A percentile compares a stretch with the other conserved stretches of the same genome.
Conservation (phyloP, 352 stramenopile species). For the Blastocystis sp. region DNA sequence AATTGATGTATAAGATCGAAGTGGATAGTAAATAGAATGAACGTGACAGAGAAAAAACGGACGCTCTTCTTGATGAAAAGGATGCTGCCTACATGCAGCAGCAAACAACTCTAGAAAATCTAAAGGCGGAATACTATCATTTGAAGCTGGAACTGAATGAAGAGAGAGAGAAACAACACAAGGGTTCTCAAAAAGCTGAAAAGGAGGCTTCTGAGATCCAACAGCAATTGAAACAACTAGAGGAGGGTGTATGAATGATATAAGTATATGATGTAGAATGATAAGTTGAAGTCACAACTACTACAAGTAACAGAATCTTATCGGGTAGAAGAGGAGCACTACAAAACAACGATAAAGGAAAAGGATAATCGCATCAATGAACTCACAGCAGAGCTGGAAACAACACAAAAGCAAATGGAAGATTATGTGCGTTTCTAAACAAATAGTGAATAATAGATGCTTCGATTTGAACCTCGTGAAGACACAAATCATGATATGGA, state of each 20-base stretch:
- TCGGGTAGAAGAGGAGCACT: not conserved
- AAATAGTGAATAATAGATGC: not conserved
- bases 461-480: not conserved
- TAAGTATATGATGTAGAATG: not conserved
- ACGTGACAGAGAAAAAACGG: conserved; percentile 22
- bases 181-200: not conserved
- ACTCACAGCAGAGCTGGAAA: not conserved
- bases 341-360: not conserved
- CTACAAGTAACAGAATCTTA: not conserved
- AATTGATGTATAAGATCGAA: not conserved
- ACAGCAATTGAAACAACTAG: not conserved
- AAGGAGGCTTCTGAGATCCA: conserved; percentile 23
- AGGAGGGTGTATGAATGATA: not conserved
- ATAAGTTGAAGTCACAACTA: not conserved
- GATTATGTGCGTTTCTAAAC: not conserved
- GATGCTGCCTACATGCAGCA: conserved; percentile 16
- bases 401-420: conserved; percentile 36
- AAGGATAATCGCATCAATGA: not conserved
- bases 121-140: conserved; percentile 36
- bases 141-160: not conserved
- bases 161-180: not conserved
- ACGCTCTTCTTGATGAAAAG: conserved; percentile 21
- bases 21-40: not conserved
- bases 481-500: not conserved
- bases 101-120: not conserved